Evolutionary conservation across 2,329 filamentous ascomycete genomes (phyloP).

Genomic region (Penicillium sp.): DNA sequence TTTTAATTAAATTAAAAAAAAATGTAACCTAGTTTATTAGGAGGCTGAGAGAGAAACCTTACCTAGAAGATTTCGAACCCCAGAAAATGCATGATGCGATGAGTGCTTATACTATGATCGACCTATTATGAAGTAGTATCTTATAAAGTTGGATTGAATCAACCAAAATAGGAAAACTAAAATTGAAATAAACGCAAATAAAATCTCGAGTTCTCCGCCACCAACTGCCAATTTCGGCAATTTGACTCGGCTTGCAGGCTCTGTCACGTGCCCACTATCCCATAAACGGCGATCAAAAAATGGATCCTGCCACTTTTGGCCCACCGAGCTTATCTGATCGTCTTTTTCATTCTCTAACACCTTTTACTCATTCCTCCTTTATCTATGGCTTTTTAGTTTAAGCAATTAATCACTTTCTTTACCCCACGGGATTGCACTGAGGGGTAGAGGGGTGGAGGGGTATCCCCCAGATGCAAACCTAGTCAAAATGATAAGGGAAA

Average conservation of each 20-base stretch:
- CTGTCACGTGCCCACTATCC: constrained; percentile 15
- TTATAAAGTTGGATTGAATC: background rate
- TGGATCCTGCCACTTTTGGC: background rate
- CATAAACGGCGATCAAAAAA: constrained; percentile 10
- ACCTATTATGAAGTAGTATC: background rate
- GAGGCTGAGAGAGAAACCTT: background rate
- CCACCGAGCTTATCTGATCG: constrained; percentile 12
- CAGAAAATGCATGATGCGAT: constrained; percentile 9
- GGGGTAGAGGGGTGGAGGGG: constrained; percentile 1
- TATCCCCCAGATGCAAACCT: background rate
- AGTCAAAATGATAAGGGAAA: background rate
- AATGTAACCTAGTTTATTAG: constrained; percentile 7
- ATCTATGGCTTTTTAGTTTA: background rate
- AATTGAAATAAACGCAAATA: background rate
- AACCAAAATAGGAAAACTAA: background rate
- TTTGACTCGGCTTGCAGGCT: background rate
- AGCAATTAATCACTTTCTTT: background rate
- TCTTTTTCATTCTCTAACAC: constrained; percentile 3
- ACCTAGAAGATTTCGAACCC: background rate
- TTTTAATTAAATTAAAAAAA: background rate
- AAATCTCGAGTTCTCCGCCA: constrained; percentile 9
- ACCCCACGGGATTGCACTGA: constrained; percentile 1
- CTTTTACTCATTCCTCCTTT: constrained; percentile 9
- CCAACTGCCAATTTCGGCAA: constrained; percentile 12
- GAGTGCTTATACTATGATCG: background rate